Evolutionary conservation across 129 eudicot genomes (phyloP), one percentile per base, ranked within the genome.

Genomic region (Arctium minus): DNA sequence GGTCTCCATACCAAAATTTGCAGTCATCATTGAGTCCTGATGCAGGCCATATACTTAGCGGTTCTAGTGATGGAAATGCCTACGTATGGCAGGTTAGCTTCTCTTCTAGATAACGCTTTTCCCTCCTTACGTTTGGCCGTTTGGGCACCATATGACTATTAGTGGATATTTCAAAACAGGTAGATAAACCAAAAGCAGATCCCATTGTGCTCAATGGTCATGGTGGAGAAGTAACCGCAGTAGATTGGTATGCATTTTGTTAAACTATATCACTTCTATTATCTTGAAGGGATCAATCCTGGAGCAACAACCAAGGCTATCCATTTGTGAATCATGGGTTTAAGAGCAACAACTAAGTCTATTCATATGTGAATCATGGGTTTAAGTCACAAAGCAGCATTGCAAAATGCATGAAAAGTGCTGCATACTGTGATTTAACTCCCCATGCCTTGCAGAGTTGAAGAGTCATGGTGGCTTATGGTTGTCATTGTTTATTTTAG

Each of bases 1-100:
- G 70, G 39, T 78, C 50, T 88, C 32, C 62, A 81, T 77, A 80
- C 44, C 39, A 64, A 42, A 10, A 36, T 17, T 82, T 89, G 85
- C 96, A 96, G 99, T 83, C 99, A 69, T 83, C 91, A 27, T 84
- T 96, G 72, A 96, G 99, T 72, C 99, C 97, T 79, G 99, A 96
- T 87, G 99, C 94, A 32, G 88, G 97, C 75, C 97, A 96, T 87
- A 86, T 96, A 70, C 92, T 96, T 53, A 80, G 95, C 80, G 99
- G 99, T 64, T 96, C 99, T 10, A 90, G 97, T 78, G 97, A 96
- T 77, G 97, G 97, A 80, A 90, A 88, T 77, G 97, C 95, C 67
- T 93, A 96, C 81, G 84, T 96, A 73, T 96, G 99, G 99, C 97
- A 96, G 94, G 98, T 92, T 60, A 29, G 79, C 31, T 71, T 77